Evolutionary conservation across 208 protist genomes (phyloP).

Genomic region (Zelonia costaricensis): DNA sequence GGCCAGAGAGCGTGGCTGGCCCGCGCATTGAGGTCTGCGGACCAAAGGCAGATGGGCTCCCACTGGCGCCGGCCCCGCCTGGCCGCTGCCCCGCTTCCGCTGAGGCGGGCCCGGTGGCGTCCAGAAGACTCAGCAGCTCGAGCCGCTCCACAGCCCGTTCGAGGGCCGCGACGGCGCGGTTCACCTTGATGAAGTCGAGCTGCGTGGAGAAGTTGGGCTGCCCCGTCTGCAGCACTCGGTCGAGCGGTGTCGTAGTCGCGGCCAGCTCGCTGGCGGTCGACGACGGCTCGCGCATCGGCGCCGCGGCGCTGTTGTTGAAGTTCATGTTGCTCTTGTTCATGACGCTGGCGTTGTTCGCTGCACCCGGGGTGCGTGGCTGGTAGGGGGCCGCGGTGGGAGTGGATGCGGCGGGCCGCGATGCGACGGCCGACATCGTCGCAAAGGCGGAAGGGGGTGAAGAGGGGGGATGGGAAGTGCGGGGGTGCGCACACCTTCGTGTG

Average conservation of each 20-base stretch:
- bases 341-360: background rate
- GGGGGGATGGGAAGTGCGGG: too few relatives aligned
- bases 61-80: too few relatives aligned
- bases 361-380: background rate
- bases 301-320: background rate
- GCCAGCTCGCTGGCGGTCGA: slow-evolving; percentile 5
- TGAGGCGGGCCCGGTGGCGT: slow-evolving; percentile 38
- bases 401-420: background rate
- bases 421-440: too few relatives aligned
- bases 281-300: background rate
- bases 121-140: slow-evolving; percentile 81
- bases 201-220: slow-evolving; percentile 47
- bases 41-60: background rate
- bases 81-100: background rate
- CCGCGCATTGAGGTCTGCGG: slow-evolving; percentile 12
- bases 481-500: too few relatives aligned
- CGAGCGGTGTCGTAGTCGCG: slow-evolving; percentile 5
- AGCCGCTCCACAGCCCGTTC: slow-evolving; percentile 91
- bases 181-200: slow-evolving; percentile 64
- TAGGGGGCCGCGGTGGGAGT: background rate
- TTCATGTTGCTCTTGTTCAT: background rate
- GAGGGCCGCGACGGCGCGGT: slow-evolving; percentile 80
- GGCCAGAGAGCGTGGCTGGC: slow-evolving; percentile 12
- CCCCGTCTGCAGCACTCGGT: slow-evolving; percentile 35
- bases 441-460: too few relatives aligned